Conservation (phyloP, 352 stramenopile species). For the Peronospora farinosa region DNA sequence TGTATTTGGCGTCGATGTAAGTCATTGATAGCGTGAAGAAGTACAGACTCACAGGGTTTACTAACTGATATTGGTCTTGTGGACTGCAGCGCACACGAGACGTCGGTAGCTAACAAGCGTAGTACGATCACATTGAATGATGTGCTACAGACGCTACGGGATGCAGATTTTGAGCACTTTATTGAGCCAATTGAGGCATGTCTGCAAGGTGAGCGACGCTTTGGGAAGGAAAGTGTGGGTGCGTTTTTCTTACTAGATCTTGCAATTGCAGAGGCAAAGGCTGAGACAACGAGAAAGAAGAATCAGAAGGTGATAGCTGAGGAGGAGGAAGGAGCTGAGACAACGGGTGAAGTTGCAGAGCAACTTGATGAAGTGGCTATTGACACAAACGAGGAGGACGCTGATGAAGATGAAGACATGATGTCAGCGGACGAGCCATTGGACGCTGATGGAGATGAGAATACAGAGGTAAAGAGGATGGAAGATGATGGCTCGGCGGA, state of each 20-base stretch:
- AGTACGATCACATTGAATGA: constrained; percentile 74
- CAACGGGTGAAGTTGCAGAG: constrained; percentile 27
- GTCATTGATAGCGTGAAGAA: constrained; percentile 9
- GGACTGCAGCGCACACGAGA: constrained; percentile 54
- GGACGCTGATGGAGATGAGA: constrained; percentile 23
- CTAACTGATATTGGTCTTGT: neutral
- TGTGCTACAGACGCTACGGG: constrained; percentile 57
- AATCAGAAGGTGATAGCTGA: constrained; percentile 14
- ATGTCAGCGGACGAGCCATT: constrained; percentile 34
- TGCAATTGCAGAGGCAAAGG: constrained; percentile 43
- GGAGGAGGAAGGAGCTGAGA: constrained; percentile 25
- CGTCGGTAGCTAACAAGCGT: constrained; percentile 58
- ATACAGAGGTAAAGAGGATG: constrained; percentile 14
- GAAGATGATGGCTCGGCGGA: constrained; percentile 16
- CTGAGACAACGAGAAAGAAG: constrained; percentile 28
- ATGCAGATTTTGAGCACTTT: constrained; percentile 79
- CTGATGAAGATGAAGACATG: constrained; percentile 39
- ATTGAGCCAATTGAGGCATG: constrained; percentile 60
- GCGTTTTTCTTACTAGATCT: neutral
- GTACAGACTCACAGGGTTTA: neutral
- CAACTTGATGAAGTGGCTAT: constrained; percentile 29
- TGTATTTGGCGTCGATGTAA: constrained; percentile 69
- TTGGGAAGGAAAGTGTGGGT: neutral
- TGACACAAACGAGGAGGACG: constrained; percentile 32
- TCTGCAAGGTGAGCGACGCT: constrained; percentile 42